Percentiles rank a stretch among this genome's conserved stretches.
phyloP scores from a whole-genome alignment of 2,329 filamentous ascomycete genomes.

The Raffaelea arxii region DNA sequence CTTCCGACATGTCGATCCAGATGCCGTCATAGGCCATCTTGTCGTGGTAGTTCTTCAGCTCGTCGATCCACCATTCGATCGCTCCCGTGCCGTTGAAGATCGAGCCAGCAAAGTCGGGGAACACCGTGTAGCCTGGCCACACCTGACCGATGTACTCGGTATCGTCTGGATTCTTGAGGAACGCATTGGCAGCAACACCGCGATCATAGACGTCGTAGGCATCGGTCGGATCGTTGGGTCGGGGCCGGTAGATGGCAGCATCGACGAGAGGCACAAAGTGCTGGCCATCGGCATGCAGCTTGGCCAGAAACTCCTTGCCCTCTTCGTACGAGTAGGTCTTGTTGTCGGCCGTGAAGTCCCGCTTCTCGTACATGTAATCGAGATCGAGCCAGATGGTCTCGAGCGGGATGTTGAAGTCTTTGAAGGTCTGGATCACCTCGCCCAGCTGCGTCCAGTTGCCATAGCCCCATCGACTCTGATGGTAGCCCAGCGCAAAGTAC shows the following conservation, averaged over 20 bases:
- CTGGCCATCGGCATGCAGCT: slow-evolving; percentile 54
- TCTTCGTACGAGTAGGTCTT: slow-evolving; percentile 45
- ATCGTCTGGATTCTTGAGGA: slow-evolving; percentile 49
- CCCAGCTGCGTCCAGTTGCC: slow-evolving; percentile 59
- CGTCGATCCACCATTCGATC: slow-evolving; percentile 53
- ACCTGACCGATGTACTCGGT: slow-evolving; percentile 51
- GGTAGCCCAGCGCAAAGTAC: slow-evolving; percentile 73
- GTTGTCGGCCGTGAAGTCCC: slow-evolving; percentile 54
- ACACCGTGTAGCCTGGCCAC: slow-evolving; percentile 65
- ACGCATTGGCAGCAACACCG: slow-evolving; percentile 45
- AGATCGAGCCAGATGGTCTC: slow-evolving; percentile 70
- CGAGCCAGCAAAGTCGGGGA: slow-evolving; percentile 55
- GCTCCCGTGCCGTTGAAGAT: slow-evolving; percentile 50
- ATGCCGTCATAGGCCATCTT: slow-evolving; percentile 40
- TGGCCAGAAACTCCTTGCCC: slow-evolving; percentile 49
- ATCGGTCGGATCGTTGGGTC: slow-evolving; percentile 61
- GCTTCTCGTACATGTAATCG: slow-evolving; percentile 56
- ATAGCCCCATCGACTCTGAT: slow-evolving; percentile 81
- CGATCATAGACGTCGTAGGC: slow-evolving; percentile 52
- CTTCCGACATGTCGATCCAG: slow-evolving; percentile 51
- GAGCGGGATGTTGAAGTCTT: slow-evolving; percentile 53
- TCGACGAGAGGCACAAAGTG: slow-evolving; percentile 71
- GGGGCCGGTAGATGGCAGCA: slow-evolving; percentile 57
- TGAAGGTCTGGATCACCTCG: slow-evolving; percentile 58
- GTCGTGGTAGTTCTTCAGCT: slow-evolving; percentile 27